Conservation (phyloP, 768 basidiomycete genomes). For the Mycena floridula region DNA sequence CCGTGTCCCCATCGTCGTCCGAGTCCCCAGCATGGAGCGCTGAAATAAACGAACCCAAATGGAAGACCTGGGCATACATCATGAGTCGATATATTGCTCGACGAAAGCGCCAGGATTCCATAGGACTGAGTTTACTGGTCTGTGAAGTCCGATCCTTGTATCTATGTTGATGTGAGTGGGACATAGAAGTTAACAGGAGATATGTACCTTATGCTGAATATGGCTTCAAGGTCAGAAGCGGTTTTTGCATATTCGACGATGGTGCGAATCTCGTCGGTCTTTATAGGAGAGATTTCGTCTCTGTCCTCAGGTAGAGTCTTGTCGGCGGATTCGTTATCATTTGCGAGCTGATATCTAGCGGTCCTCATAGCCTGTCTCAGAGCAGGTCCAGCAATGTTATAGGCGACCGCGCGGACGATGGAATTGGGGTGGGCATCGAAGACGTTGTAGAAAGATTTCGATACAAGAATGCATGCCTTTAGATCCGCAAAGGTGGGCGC, state of each 20-base stretch:
- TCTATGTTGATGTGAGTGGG: slow-evolving; percentile 13
- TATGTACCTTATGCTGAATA: slow-evolving; percentile 31
- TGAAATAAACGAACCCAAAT: neutral
- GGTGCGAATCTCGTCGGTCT: slow-evolving; percentile 14
- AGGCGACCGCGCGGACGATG: slow-evolving; percentile 22
- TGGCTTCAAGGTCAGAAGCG: slow-evolving; percentile 24
- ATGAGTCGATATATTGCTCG: slow-evolving; percentile 7
- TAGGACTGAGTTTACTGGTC: slow-evolving; percentile 20
- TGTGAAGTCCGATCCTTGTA: slow-evolving; percentile 28
- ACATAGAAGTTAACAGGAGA: neutral
- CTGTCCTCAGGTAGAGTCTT: slow-evolving; percentile 1
- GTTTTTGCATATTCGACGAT: slow-evolving; percentile 18
- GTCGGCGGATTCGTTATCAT: slow-evolving; percentile 1
- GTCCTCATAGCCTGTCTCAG: slow-evolving; percentile 24
- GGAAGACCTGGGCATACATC: slow-evolving; percentile 6
- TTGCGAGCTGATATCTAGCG: slow-evolving; percentile 10
- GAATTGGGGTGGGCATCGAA: slow-evolving; percentile 23
- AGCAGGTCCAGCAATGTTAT: slow-evolving; percentile 21
- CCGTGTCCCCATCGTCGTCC: neutral
- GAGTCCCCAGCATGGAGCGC: neutral
- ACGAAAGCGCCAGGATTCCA: slow-evolving; percentile 21
- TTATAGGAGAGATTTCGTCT: slow-evolving; percentile 12
- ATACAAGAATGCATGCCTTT: slow-evolving; percentile 15
- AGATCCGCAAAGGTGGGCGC: slow-evolving; percentile 23
- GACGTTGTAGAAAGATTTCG: slow-evolving; percentile 22